A percentile compares a stretch with the other conserved stretches of the same genome.
These are phyloP conservation scores for Schizochytrium sp. DNA, from an alignment of 108 stramenopile species.

Conservation along the genomic window DNA sequence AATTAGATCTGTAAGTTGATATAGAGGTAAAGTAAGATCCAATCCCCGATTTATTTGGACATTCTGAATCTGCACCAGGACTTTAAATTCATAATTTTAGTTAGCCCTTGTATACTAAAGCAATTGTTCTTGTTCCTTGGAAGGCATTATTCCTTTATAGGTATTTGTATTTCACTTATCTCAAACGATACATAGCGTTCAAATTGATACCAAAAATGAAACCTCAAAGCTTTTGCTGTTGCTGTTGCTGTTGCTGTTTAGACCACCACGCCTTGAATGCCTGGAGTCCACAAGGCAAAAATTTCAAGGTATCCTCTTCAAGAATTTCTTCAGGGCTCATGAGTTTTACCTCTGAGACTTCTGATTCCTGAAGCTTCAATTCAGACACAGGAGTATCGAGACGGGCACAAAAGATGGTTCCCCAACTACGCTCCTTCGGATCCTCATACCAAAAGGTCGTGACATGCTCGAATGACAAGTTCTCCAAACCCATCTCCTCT, in stretches of 20 bases:
- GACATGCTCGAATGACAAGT: not conserved
- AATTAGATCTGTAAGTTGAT: too few relatives aligned
- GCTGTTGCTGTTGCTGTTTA: not conserved
- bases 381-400: not conserved
- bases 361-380: not conserved
- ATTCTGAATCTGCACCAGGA: too few relatives aligned
- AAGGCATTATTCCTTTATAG: too few relatives aligned
- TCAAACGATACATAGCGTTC: too few relatives aligned
- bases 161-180: too few relatives aligned
- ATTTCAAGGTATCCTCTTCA: not conserved
- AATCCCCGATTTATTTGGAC: too few relatives aligned
- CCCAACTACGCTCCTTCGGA: not conserved
- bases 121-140: too few relatives aligned
- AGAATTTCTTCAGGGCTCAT: not conserved
- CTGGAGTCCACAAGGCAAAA: conserved; percentile 12
- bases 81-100: too few relatives aligned
- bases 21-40: too few relatives aligned
- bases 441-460: not conserved
- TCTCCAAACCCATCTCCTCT: conserved; percentile 22
- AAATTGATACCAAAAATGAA: too few relatives aligned
- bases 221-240: too few relatives aligned
- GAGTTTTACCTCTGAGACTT: conserved; percentile 1
- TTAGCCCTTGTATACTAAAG: too few relatives aligned
- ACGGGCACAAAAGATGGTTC: conserved; percentile 14
- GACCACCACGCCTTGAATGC: conserved; percentile 46